Evolutionary conservation across 345 rosid genomes (phyloP).

Genomic region (Boechera divaricarpa): DNA sequence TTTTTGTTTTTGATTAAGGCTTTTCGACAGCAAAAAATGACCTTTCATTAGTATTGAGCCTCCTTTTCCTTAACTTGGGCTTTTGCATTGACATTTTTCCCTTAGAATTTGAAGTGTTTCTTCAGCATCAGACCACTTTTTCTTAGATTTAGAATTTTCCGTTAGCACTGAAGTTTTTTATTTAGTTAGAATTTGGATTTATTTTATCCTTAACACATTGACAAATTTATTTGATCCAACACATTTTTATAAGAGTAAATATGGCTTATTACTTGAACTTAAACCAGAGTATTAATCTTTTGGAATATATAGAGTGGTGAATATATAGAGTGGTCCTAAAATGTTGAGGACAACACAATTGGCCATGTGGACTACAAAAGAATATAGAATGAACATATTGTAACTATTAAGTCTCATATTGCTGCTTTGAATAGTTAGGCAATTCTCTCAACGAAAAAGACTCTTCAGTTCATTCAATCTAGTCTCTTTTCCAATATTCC

Average conservation of each 20-base stretch:
- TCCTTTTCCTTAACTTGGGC: too few species aligned
- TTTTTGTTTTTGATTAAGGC: neutral
- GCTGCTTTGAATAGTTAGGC: constrained; percentile 41
- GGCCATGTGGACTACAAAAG: neutral
- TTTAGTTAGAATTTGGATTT: too few species aligned
- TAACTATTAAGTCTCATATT: constrained; percentile 31
- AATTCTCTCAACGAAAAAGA: constrained; percentile 24
- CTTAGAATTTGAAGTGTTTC: neutral
- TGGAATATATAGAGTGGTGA: neutral
- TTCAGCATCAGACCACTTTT: neutral
- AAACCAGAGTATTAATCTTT: neutral
- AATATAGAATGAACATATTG: neutral
- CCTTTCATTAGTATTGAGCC: too few species aligned
- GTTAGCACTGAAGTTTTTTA: neutral
- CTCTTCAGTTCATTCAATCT: constrained; percentile 23
- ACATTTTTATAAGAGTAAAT: neutral
- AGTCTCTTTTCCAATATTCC: constrained; percentile 12
- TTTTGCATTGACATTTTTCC: neutral
- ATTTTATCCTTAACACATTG: neutral
- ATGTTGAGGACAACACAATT: neutral
- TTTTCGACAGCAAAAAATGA: too few species aligned
- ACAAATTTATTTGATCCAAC: neutral
- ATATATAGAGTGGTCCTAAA: neutral
- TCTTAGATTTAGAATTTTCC: neutral
- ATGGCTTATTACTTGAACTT: neutral